These are phyloP conservation scores for Rhodomyrtus tomentosa DNA, from an alignment of 345 rosid genomes.

Conservation along the genomic window DNA sequence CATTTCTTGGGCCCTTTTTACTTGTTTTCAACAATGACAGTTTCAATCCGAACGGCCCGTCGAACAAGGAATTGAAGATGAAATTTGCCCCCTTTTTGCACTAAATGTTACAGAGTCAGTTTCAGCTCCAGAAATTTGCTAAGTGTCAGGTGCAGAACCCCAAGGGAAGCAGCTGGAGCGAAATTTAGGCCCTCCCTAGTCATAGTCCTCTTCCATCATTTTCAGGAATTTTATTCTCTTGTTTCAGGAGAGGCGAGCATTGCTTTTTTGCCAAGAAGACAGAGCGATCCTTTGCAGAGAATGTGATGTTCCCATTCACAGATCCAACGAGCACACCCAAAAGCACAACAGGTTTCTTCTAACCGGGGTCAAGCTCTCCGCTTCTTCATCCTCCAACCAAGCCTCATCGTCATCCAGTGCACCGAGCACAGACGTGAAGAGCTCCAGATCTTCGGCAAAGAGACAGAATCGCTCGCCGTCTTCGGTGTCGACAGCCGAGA, in stretches of 20 bases:
- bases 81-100: neutral
- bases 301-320: conserved; percentile 15
- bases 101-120: neutral
- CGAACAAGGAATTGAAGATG: neutral
- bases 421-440: neutral
- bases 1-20: neutral
- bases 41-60: neutral
- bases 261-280: conserved; percentile 21
- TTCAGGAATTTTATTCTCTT: neutral
- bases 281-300: conserved; percentile 17
- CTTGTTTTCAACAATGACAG: neutral
- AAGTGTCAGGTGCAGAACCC: neutral
- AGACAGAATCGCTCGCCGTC: neutral
- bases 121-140: neutral
- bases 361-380: conserved; percentile 17
- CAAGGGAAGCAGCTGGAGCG: neutral
- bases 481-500: neutral
- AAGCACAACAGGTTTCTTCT: conserved; percentile 21
- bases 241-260: conserved; percentile 14
- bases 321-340: conserved; percentile 12
- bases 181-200: neutral
- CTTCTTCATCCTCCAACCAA: neutral
- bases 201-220: neutral
- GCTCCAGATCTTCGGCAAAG: neutral
- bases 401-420: neutral